Conservation (phyloP, 208 protist genomes). For the Zelonia costaricensis region DNA sequence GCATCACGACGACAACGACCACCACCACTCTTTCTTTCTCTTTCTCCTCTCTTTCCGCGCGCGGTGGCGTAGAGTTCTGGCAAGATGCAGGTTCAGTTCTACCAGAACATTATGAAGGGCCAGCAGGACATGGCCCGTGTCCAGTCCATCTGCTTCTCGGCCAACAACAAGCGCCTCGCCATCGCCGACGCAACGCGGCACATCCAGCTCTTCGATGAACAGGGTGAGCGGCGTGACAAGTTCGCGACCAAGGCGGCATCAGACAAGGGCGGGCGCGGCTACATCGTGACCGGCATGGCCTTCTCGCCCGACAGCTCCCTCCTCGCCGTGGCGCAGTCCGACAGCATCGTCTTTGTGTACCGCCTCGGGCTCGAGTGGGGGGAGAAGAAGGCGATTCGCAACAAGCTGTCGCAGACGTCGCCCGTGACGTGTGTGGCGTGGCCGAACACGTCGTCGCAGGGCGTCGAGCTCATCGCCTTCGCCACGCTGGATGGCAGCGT, state of each 20-base stretch:
- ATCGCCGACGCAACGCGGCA: slow-evolving; percentile 86
- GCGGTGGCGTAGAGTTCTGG: not conserved
- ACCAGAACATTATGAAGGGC: slow-evolving; percentile 87
- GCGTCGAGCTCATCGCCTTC: slow-evolving; percentile 94
- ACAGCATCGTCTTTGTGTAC: slow-evolving; percentile 97
- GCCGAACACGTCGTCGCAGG: slow-evolving; percentile 87
- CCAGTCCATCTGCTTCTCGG: slow-evolving; percentile 92
- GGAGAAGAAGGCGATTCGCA: slow-evolving; percentile 97
- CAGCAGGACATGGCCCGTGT: slow-evolving; percentile 82
- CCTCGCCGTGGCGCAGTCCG: slow-evolving; percentile 96
- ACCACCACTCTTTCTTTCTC: too few relatives aligned
- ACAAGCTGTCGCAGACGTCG: slow-evolving; percentile 93
- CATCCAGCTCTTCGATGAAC: slow-evolving; percentile 96
- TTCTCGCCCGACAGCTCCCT: slow-evolving; percentile 96
- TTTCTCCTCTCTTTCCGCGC: not conserved
- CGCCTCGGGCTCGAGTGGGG: slow-evolving; percentile 96
- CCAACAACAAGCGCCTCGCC: slow-evolving; percentile 95
- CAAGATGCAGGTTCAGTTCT: slow-evolving; percentile 94
- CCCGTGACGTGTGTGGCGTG: slow-evolving; percentile 94
- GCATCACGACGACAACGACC: too few relatives aligned
- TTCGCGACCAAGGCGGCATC: slow-evolving; percentile 94
- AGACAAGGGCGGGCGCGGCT: slow-evolving; percentile 84
- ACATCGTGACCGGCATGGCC: slow-evolving; percentile 89
- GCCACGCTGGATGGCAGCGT: slow-evolving; percentile 95
- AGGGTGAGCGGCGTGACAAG: slow-evolving; percentile 94